Evolutionary conservation across 768 basidiomycete genomes (phyloP).

Genomic region (Peribolospora baueri): DNA sequence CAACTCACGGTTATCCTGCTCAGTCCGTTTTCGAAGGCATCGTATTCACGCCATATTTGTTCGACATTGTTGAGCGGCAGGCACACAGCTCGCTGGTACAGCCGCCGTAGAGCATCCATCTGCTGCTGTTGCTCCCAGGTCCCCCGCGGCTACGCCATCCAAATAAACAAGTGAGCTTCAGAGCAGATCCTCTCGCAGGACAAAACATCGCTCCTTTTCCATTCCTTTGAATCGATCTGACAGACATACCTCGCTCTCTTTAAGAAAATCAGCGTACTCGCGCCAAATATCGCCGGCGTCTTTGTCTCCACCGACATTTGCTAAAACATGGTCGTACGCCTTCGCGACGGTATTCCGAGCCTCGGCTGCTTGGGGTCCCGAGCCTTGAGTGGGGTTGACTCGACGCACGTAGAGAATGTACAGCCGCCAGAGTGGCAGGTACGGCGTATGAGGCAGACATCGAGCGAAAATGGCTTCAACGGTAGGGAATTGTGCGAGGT

Average conservation of each 20-base stretch:
- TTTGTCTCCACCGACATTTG: conserved; percentile 71
- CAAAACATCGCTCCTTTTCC: neutral
- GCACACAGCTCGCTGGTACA: conserved; percentile 79
- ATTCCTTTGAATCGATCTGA: neutral
- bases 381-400: conserved; percentile 23
- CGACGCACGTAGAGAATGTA: conserved; percentile 83
- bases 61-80: conserved; percentile 88
- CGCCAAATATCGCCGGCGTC: conserved; percentile 80
- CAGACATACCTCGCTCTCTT: conserved; percentile 41
- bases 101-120: conserved; percentile 73
- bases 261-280: conserved; percentile 78
- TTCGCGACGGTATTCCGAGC: conserved; percentile 56
- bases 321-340: conserved; percentile 80
- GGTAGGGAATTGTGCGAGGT: conserved; percentile 31
- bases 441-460: conserved; percentile 60
- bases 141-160: conserved; percentile 30
- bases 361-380: conserved; percentile 17
- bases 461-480: conserved; percentile 75
- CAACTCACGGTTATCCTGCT: conserved; percentile 55
- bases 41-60: conserved; percentile 74
- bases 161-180: neutral
- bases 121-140: conserved; percentile 93
- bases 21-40: conserved; percentile 65
- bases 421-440: conserved; percentile 74
- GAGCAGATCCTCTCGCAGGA: neutral